Evolutionary conservation across 352 stramenopile genomes (phyloP), one percentile per base, ranked within the genome.

Genomic region (Globisporangium iwayamae): DNA sequence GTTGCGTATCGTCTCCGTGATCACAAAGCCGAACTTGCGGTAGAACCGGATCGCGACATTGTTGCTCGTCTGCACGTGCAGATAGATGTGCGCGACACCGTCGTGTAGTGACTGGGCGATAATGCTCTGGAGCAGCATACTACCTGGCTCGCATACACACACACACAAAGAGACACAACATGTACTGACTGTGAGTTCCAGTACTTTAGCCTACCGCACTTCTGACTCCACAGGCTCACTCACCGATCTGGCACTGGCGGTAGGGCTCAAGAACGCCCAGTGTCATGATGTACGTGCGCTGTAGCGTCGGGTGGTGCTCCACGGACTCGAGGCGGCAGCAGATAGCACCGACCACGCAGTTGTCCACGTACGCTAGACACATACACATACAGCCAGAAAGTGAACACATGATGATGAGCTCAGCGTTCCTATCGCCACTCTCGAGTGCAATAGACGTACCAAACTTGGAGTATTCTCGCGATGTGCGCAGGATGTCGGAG

Each of bases 1-100:
- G 63, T 98, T 96, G 62, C 90, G 74, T 47, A 98, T 90, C 46
- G 90, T 90, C 66, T 97, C 83, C 10, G 79, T 88, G 65, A 93
- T 83, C 56, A 89, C 69, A 75, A 98, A 98, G 41, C 85, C 91
- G 60, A 90, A 81, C 41, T 79, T 69, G 8, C 59, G 72, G 69
- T 98, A 98, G 76, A 98, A 98, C 14, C 79, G 70, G 20, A 98
- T 88, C 13, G 94, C 96, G 48, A 87, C 90, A 1, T 72, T 66
- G 69, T 98, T 98, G 55, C 71, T 97, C 6, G 93, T 97, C 79
- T 98, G 94, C 9, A 98, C 92, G 68, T 98, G 93, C 28, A 98
- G 71, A 67, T 90, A 92, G 30, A 91, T 70, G 51, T 89, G 73
- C 56, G 75, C 66, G n/a, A 87, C 71, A 48, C 69, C 64, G 50